These are phyloP conservation scores for Solidago caesia DNA, from an alignment of 129 eudicot genomes.

Conservation along the genomic window DNA sequence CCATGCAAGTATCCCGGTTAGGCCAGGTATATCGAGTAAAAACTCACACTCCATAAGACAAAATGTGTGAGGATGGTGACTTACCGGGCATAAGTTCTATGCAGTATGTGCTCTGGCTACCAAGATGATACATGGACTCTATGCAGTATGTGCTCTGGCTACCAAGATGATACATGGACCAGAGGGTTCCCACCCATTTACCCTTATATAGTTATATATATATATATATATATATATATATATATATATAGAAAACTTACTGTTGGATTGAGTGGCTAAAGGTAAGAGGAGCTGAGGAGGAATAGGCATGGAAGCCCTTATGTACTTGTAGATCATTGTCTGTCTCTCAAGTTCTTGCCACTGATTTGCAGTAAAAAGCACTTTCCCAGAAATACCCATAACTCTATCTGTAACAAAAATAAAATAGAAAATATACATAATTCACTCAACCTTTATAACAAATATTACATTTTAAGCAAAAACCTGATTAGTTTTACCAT, in stretches of 20 bases:
- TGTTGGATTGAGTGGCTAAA: constrained; percentile 41
- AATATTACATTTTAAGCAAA: no score
- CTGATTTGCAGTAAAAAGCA: constrained; percentile 52
- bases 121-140: no score
- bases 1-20: no score
- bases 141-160: no score
- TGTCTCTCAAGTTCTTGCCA: constrained; percentile 66
- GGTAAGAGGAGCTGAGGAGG: constrained; percentile 53
- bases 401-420: constrained; percentile 39
- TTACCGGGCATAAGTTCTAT: no score
- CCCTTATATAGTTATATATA: neutral
- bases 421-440: neutral
- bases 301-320: constrained; percentile 55
- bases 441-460: neutral
- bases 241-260: constrained; percentile 20
- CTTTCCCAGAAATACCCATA: constrained; percentile 29
- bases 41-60: no score
- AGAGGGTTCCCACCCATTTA: no score
- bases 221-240: neutral
- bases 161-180: no score
- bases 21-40: no score
- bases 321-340: constrained; percentile 53
- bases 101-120: no score
- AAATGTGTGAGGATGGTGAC: no score
- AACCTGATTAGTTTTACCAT: no score